These are phyloP conservation scores for Theobroma grandiflorum DNA, from an alignment of 441 rosid species.

Conservation along the genomic window DNA sequence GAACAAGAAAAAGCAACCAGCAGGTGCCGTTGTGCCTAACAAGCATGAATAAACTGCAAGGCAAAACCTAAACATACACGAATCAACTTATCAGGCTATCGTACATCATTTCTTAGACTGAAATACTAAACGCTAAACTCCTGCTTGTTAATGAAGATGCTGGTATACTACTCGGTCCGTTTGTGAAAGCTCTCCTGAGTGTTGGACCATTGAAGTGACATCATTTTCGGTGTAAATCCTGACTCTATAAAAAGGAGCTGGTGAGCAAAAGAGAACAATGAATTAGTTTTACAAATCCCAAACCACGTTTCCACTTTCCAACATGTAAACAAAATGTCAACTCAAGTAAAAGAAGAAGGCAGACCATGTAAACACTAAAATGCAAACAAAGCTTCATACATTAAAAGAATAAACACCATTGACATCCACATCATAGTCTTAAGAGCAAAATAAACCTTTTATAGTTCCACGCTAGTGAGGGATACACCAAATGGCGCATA, in stretches of 20 bases:
- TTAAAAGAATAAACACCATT: neutral
- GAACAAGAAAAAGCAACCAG: no score
- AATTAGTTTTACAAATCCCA: neutral
- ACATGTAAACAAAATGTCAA: neutral
- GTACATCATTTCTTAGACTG: neutral
- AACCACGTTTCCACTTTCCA: neutral
- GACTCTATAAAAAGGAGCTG: neutral
- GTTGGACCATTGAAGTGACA: neutral
- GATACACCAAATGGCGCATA: neutral
- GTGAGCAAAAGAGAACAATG: no score
- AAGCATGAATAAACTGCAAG: neutral
- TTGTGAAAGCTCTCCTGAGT: neutral
- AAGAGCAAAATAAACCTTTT: neutral
- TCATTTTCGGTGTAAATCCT: neutral
- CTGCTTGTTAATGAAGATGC: neutral
- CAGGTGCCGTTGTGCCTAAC: neutral
- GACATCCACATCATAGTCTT: neutral
- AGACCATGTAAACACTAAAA: neutral
- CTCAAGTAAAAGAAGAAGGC: neutral
- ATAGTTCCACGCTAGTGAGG: neutral
- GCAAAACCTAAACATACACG: neutral
- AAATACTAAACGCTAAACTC: neutral
- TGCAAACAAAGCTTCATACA: neutral
- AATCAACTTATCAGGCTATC: neutral
- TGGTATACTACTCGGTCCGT: neutral